Conservation (phyloP, 208 protist genomes). For the Trichomonas gallinae region DNA sequence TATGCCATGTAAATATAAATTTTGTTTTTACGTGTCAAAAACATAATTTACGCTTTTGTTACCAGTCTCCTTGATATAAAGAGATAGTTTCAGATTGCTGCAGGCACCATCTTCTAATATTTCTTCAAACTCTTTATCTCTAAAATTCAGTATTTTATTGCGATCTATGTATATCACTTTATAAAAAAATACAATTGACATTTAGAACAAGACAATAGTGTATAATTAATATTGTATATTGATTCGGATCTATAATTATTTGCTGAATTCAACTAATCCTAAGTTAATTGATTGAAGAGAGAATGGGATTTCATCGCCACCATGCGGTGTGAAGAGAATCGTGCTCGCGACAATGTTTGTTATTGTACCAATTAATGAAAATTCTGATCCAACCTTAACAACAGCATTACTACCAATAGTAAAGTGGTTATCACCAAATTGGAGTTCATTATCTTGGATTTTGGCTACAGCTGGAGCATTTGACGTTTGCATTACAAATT, state of each 20-base stretch:
- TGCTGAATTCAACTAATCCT: background rate
- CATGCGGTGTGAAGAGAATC: background rate
- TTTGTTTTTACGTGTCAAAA: no score
- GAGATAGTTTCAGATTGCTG: no score
- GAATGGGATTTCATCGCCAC: background rate
- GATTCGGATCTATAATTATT: background rate
- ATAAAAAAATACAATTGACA: no score
- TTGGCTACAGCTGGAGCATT: background rate
- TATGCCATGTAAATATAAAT: no score
- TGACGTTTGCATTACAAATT: background rate
- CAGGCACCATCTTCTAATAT: no score
- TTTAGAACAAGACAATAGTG: no score
- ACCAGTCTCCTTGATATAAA: no score
- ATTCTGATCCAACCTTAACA: background rate
- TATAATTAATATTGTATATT: no score
- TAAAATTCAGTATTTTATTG: no score
- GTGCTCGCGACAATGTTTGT: background rate
- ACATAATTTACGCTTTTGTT: no score
- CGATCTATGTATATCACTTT: no score
- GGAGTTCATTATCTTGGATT: background rate
- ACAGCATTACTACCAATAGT: background rate
- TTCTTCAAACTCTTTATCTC: no score
- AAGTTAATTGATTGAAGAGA: background rate
- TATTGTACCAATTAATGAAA: background rate
- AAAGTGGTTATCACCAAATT: background rate